phyloP scores from a whole-genome alignment of 2,329 filamentous ascomycete species.

The Mycosphaerella sp. region DNA sequence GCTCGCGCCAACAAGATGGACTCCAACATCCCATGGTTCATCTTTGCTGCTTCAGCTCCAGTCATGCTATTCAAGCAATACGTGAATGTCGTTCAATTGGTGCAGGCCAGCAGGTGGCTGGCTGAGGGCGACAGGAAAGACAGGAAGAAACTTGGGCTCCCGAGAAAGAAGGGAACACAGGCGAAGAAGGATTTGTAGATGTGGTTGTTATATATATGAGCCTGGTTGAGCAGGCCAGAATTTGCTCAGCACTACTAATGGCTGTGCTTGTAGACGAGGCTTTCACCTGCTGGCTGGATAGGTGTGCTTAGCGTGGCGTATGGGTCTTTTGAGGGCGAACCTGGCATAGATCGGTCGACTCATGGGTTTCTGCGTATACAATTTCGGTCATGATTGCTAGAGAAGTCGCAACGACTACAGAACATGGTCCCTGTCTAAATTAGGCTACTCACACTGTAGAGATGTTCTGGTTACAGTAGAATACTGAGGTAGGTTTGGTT shows the following conservation, averaged over 20 bases:
- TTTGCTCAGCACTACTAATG: neutral
- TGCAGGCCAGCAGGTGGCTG: constrained; percentile 87
- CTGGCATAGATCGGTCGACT: constrained; percentile 1
- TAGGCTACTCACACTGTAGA: no score
- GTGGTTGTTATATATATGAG: neutral
- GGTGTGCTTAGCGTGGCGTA: constrained; percentile 9
- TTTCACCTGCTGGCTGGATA: neutral
- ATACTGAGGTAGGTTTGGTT: no score
- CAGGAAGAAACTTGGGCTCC: constrained; percentile 26
- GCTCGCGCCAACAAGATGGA: constrained; percentile 79
- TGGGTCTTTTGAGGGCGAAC: neutral
- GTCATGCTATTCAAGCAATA: constrained; percentile 89
- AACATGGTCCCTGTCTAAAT: no score
- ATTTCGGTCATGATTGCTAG: neutral
- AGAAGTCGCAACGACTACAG: no score
- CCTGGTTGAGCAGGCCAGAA: neutral
- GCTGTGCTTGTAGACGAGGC: neutral
- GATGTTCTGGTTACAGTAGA: no score
- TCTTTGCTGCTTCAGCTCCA: constrained; percentile 73
- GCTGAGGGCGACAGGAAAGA: constrained; percentile 70
- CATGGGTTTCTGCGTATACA: neutral
- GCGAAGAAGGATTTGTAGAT: constrained; percentile 9
- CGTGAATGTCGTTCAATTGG: constrained; percentile 88
- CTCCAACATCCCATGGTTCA: constrained; percentile 62
- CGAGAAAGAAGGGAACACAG: constrained; percentile 8